phyloP scores from a whole-genome alignment of 73 alveolate genomes.

The Paramecium bursaria region DNA sequence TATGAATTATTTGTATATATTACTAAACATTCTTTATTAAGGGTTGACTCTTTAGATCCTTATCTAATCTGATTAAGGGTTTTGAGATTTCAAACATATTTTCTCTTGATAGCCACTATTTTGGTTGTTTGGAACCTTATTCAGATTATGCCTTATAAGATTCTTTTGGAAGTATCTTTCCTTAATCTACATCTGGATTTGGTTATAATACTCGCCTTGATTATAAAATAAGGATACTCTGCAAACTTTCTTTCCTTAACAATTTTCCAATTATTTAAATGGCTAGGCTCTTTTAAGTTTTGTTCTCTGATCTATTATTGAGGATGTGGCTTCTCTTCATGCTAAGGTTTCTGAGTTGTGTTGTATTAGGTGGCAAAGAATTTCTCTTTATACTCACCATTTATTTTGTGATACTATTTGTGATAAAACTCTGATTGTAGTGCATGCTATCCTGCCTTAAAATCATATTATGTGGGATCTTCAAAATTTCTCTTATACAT shows the following conservation, averaged over 20 bases:
- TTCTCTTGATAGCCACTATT: constrained; percentile 40
- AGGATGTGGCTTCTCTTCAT: constrained; percentile 4
- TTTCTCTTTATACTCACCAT: constrained; percentile 36
- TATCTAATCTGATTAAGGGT: constrained; percentile 61
- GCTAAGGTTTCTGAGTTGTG: constrained; percentile 10
- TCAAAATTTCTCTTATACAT: constrained; percentile 55
- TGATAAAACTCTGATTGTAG: constrained; percentile 12
- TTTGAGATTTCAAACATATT: constrained; percentile 66
- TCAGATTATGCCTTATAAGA: constrained; percentile 1
- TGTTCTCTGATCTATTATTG: constrained; percentile 54
- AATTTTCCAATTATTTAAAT: constrained; percentile 66
- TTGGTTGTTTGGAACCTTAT: neutral
- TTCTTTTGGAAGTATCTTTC: constrained; percentile 6
- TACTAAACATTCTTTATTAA: constrained; percentile 59
- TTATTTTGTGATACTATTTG: constrained; percentile 36
- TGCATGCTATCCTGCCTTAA: constrained; percentile 39
- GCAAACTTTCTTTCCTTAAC: constrained; percentile 69
- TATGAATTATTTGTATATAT: neutral
- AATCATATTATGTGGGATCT: constrained; percentile 53
- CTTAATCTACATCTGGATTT: constrained; percentile 12
- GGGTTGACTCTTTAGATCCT: constrained; percentile 58
- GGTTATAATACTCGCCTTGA: constrained; percentile 56
- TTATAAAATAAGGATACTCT: constrained; percentile 27
- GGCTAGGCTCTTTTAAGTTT: constrained; percentile 55
- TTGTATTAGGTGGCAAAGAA: constrained; percentile 63